phyloP scores from a whole-genome alignment of 2,329 filamentous ascomycete genomes.

The Aspergillus candidus region DNA sequence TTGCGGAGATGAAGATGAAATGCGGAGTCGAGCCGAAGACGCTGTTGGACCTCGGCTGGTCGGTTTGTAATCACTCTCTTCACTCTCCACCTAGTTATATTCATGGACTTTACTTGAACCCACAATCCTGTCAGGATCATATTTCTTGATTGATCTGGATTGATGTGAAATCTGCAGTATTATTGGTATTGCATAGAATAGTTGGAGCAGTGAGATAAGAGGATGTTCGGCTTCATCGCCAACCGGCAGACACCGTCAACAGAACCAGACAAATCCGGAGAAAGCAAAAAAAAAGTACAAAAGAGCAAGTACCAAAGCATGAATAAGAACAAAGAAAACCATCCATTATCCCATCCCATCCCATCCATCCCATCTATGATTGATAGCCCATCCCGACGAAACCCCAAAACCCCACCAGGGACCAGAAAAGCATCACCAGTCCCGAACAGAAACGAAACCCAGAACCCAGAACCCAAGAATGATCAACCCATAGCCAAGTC shows the following conservation, averaged over 20 bases:
- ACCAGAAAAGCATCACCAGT: conserved; percentile 2
- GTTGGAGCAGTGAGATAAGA: no score
- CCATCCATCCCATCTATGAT: background rate
- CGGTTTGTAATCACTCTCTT: conserved; percentile 5
- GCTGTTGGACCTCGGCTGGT: conserved; percentile 22
- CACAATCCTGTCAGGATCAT: no score
- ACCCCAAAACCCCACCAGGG: background rate
- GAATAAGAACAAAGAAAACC: conserved; percentile 9
- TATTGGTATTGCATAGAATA: no score
- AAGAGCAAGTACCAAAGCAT: conserved; percentile 7
- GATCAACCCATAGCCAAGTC: no score
- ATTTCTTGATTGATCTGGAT: no score
- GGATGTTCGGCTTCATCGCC: no score
- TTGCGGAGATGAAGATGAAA: conserved; percentile 6
- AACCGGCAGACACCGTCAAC: background rate
- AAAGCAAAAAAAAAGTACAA: conserved; percentile 7
- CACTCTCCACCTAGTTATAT: no score
- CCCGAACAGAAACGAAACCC: background rate
- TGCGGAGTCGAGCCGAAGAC: conserved; percentile 22
- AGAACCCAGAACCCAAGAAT: no score
- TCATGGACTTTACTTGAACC: no score
- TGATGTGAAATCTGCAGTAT: no score
- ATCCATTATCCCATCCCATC: conserved; percentile 1
- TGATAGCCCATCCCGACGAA: no score
- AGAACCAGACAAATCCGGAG: conserved; percentile 10